phyloP scores from a whole-genome alignment of 257 asterid genomes.

The Solanum virginianum region DNA sequence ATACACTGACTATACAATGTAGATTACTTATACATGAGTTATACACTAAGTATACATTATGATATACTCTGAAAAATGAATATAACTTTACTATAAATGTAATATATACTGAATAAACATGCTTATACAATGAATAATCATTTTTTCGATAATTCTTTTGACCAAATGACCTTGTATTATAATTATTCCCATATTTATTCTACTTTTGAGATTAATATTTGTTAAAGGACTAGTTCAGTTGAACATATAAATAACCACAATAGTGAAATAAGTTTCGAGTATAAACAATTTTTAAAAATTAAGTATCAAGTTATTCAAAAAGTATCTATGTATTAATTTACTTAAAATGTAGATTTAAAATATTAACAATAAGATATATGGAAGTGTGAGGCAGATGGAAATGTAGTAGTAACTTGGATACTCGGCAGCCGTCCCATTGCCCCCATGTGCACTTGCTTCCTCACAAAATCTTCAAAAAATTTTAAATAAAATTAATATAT shows the following conservation, averaged over 20 bases:
- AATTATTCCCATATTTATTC: neutral
- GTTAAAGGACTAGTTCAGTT: neutral
- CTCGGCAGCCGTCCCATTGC: slow-evolving; percentile 4
- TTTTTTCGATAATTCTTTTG: too few species aligned
- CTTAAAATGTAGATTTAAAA: neutral
- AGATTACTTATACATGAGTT: too few species aligned
- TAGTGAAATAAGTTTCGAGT: neutral
- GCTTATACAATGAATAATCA: too few species aligned
- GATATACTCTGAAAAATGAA: too few species aligned
- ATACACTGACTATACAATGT: too few species aligned
- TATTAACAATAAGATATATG: neutral
- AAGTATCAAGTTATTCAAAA: neutral
- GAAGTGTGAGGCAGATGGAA: neutral
- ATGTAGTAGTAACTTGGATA: slow-evolving; percentile 19
- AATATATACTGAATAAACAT: too few species aligned
- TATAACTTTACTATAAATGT: too few species aligned
- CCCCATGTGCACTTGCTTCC: neutral
- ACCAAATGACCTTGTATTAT: too few species aligned
- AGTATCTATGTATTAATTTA: neutral
- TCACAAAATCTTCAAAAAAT: too few species aligned
- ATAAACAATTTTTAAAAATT: neutral
- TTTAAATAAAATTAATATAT: too few species aligned
- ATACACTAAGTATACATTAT: too few species aligned
- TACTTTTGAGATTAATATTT: neutral
- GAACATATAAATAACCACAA: neutral